Percentiles rank a stretch among this genome's conserved stretches.
These are phyloP conservation scores for Penicillium ucsense DNA, from an alignment of 495 filamentous ascomycete genomes.

Conservation along the genomic window DNA sequence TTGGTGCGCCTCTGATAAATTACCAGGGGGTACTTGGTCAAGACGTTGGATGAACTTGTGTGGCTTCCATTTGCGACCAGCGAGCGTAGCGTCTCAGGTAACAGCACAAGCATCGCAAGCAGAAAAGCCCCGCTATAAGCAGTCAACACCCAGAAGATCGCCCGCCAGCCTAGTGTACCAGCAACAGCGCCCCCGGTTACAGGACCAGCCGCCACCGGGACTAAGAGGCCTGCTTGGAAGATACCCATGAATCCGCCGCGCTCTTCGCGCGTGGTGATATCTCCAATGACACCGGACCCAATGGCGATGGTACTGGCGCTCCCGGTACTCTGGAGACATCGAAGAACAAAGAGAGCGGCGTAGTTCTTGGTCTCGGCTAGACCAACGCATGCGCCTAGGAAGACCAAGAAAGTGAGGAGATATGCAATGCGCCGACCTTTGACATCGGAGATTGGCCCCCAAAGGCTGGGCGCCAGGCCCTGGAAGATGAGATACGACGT, in stretches of 20 bases:
- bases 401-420: constrained; percentile 35
- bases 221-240: constrained; percentile 39
- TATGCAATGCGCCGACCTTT: constrained; percentile 39
- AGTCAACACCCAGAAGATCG: constrained; percentile 49
- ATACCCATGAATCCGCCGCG: constrained; percentile 48
- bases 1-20: constrained; percentile 10
- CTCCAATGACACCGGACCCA: constrained; percentile 46
- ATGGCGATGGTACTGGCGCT: constrained; percentile 46
- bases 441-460: constrained; percentile 42
- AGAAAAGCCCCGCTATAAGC: constrained; percentile 40
- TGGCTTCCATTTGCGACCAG: constrained; percentile 43
- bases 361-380: constrained; percentile 38
- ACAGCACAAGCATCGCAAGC: constrained; percentile 24
- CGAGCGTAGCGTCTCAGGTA: constrained; percentile 47
- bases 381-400: constrained; percentile 38
- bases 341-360: constrained; percentile 34
- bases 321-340: constrained; percentile 42
- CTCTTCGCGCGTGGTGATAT: constrained; percentile 43
- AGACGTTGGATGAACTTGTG: constrained; percentile 5
- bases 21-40: constrained; percentile 25
- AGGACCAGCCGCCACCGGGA: constrained; percentile 41
- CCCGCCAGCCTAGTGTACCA: constrained; percentile 42
- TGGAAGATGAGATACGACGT: constrained; percentile 46
- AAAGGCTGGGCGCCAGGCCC: constrained; percentile 41
- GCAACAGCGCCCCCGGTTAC: constrained; percentile 46